Evolutionary conservation across 768 basidiomycete species (phyloP).

Genomic region (Boletus bicolor): DNA sequence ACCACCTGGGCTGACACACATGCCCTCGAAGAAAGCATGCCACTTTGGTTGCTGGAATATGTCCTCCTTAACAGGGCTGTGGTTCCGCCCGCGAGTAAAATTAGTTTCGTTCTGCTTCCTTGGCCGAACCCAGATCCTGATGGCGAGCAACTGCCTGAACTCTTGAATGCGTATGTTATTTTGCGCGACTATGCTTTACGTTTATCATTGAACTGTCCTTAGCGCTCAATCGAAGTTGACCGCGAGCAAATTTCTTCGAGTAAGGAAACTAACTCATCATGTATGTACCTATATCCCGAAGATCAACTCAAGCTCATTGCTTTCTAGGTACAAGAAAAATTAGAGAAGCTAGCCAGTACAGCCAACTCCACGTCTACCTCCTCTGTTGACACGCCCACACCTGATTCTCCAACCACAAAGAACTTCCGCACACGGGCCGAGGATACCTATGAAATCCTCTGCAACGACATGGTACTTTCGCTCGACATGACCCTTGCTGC

Average conservation of each 20-base stretch:
- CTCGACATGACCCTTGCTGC: conserved; percentile 87
- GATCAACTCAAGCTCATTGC: conserved; percentile 5
- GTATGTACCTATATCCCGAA: conserved; percentile 42
- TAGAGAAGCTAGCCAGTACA: conserved; percentile 53
- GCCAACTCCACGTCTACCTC: conserved; percentile 27
- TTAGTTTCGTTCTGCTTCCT: conserved; percentile 88
- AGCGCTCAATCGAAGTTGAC: conserved; percentile 83
- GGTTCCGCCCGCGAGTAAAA: conserved; percentile 57
- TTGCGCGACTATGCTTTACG: neutral
- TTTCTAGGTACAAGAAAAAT: conserved; percentile 75
- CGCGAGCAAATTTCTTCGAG: conserved; percentile 79
- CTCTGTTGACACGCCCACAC: conserved; percentile 40
- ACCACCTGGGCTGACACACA: conserved; percentile 52
- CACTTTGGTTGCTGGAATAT: conserved; percentile 87
- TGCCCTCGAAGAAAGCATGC: conserved; percentile 72
- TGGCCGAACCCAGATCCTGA: conserved; percentile 58
- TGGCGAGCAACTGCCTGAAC: conserved; percentile 65
- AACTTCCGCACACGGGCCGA: conserved; percentile 43
- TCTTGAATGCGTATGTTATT: conserved; percentile 76
- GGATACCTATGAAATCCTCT: conserved; percentile 82
- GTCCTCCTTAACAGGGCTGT: conserved; percentile 65
- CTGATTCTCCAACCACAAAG: conserved; percentile 24
- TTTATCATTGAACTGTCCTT: neutral
- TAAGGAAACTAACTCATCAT: conserved; percentile 80
- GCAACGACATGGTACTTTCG: conserved; percentile 81